These are phyloP conservation scores for Raddia distichophylla DNA, from an alignment of 176 grass and related monocot species.

Conservation along the genomic window DNA sequence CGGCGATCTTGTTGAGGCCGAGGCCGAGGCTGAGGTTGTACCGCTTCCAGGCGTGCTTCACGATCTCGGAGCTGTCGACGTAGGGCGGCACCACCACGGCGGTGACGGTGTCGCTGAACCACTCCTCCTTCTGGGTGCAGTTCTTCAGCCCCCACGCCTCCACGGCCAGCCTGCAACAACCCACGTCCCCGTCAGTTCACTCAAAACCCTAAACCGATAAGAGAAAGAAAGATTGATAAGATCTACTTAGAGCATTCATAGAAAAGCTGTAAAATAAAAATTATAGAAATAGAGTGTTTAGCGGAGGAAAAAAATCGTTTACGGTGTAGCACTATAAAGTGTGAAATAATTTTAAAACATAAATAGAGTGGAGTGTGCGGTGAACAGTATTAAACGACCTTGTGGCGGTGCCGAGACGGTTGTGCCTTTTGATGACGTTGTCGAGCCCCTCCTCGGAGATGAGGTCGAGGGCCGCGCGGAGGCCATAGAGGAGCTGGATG, in stretches of 20 bases:
- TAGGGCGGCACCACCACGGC: slow-evolving; percentile 78
- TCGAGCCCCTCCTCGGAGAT: slow-evolving; percentile 90
- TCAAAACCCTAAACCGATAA: too few relatives aligned
- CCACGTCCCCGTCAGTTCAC: too few relatives aligned
- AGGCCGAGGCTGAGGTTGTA: slow-evolving; percentile 91
- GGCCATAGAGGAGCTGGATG: slow-evolving; percentile 95
- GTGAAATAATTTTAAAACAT: too few relatives aligned
- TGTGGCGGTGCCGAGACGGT: slow-evolving; percentile 79
- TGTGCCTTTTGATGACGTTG: slow-evolving; percentile 76
- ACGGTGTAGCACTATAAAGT: not conserved
- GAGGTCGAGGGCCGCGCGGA: slow-evolving; percentile 82
- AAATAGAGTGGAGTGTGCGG: too few relatives aligned
- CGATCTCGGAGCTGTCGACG: slow-evolving; percentile 73
- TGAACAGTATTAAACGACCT: slow-evolving; percentile 40
- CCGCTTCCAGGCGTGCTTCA: slow-evolving; percentile 77
- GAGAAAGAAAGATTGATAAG: too few relatives aligned
- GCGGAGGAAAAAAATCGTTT: not conserved
- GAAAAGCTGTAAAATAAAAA: too few relatives aligned
- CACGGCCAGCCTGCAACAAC: slow-evolving; percentile 63
- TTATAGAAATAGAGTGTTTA: too few relatives aligned
- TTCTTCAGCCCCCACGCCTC: slow-evolving; percentile 99
- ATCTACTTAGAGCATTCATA: too few relatives aligned
- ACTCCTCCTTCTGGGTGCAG: slow-evolving; percentile 88
- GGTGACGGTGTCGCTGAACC: slow-evolving; percentile 90
- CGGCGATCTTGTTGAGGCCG: slow-evolving; percentile 92